Evolutionary conservation across 768 basidiomycete genomes (phyloP).

Genomic region (Mrakia frigida): DNA sequence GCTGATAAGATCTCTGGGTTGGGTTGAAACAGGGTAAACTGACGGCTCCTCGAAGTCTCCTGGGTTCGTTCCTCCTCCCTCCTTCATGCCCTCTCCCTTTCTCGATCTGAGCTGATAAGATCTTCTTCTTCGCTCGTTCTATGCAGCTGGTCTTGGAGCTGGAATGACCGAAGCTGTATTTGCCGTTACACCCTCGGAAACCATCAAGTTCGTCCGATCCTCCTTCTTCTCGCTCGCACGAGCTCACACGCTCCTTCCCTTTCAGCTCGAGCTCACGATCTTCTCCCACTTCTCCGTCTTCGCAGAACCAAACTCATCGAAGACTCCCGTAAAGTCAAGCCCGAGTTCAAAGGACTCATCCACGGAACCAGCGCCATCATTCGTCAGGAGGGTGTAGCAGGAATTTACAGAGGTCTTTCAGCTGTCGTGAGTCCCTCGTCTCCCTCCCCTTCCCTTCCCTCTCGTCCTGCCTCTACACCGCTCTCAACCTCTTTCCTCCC

Average conservation of each 20-base stretch:
- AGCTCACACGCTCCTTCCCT: neutral
- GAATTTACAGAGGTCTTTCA: constrained; percentile 76
- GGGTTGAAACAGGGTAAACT: constrained; percentile 70
- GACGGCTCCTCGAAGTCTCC: constrained; percentile 72
- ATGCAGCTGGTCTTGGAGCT: constrained; percentile 54
- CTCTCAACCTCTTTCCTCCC: no score
- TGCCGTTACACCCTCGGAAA: constrained; percentile 95
- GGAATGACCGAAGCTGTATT: constrained; percentile 88
- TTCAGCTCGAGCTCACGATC: neutral
- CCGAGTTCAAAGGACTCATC: constrained; percentile 77
- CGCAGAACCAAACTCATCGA: constrained; percentile 94
- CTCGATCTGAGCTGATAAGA: neutral
- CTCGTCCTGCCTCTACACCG: neutral
- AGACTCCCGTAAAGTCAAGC: constrained; percentile 77
- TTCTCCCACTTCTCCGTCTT: neutral
- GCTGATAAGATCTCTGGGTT: neutral
- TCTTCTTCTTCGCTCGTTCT: neutral
- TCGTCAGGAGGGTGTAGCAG: constrained; percentile 72
- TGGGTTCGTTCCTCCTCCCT: constrained; percentile 52
- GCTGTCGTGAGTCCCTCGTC: constrained; percentile 65
- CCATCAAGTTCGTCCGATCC: constrained; percentile 78
- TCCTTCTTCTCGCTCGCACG: neutral
- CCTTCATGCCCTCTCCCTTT: neutral
- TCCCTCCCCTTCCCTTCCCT: neutral
- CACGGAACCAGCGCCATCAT: constrained; percentile 81